Base-by-base conservation (phyloP, 2,329 filamentous ascomycete species). In the Didymella lethalis region DNA sequence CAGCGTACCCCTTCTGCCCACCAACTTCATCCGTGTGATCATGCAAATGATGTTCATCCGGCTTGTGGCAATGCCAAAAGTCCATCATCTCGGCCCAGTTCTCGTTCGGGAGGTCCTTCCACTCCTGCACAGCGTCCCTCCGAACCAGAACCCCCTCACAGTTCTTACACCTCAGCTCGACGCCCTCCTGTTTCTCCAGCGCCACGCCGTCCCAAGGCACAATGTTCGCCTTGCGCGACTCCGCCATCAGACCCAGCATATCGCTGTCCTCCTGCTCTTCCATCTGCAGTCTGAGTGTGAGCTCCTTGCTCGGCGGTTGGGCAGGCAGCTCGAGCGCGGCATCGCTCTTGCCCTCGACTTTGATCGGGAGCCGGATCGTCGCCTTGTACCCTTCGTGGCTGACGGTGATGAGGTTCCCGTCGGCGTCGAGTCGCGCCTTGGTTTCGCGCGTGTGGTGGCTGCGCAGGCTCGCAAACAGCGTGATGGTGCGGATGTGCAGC, bases 51-150 rank as follows among this genome's bases (percentile, higher is more conserved):
- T 87, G 82, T 61, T 88, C 84, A 38, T 82, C 77, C 1, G 96
- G 95, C 77, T 98, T 98, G 77, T 99, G 95, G 72, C 95, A 99
- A 77, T 99, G 96, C 95, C 95, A 99, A 68, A 99, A 96, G 76
- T 99, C 96, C 95, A 99, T 99, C 93, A 99, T 96, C 79, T 99
- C 95, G 0, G 95, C 96, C 95, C 95, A 99, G 71, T 97, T 94
- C 69, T 96, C 93, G 72, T 93, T 97, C 0, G 95, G 95, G 18
- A 99, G 81, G 72, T 99, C 93, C 78, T 94, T 97, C 94, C 95
- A 99, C 36, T 79, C 76, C 38, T 76, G 79, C 10, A 75, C 62
- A 12, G 49, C 64, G 2, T 57, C 68, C 26, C 47, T 53, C 1
- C 57, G 25, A 0, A 77, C 51, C 10, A 76, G 41, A 20, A 63